Conservation (phyloP, 331 rosid genomes). For the Quercus lobata region DNA sequence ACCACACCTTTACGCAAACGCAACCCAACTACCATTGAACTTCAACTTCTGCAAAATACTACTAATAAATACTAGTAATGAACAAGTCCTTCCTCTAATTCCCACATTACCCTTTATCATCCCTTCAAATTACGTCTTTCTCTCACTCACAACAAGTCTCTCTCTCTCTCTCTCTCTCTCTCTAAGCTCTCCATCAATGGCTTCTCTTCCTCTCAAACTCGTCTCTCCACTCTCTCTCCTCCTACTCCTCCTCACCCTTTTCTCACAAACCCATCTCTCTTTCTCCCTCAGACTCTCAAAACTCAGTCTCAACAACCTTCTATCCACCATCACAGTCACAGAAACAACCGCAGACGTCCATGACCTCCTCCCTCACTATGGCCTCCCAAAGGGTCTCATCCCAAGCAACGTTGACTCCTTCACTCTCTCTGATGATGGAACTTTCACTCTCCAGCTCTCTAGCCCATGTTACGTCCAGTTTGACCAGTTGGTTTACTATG, state of each 20-base stretch:
- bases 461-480: constrained; percentile 60
- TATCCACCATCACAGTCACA: neutral
- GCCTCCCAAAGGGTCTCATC: constrained; percentile 70
- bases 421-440: constrained; percentile 51
- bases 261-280: constrained; percentile 24
- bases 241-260: constrained; percentile 24
- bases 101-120: neutral
- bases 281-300: constrained; percentile 15
- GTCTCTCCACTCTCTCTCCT: constrained; percentile 12
- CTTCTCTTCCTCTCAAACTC: constrained; percentile 10
- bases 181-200: constrained; percentile 26
- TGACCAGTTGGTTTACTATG: constrained; percentile 51
- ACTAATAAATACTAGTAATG: too few relatives aligned
- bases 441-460: constrained; percentile 44
- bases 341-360: constrained; percentile 40
- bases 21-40: too few relatives aligned
- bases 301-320: neutral
- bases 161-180: too few relatives aligned
- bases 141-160: neutral
- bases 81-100: too few relatives aligned
- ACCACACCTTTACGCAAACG: too few relatives aligned
- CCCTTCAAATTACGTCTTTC: neutral
- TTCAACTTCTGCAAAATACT: too few relatives aligned
- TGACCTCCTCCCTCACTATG: constrained; percentile 61
- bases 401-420: constrained; percentile 64